A percentile compares a stretch with the other conserved stretches of the same genome.
Evolutionary conservation across 306 rosid genomes (phyloP).

Genomic region (Acacia crassicarpa): DNA sequence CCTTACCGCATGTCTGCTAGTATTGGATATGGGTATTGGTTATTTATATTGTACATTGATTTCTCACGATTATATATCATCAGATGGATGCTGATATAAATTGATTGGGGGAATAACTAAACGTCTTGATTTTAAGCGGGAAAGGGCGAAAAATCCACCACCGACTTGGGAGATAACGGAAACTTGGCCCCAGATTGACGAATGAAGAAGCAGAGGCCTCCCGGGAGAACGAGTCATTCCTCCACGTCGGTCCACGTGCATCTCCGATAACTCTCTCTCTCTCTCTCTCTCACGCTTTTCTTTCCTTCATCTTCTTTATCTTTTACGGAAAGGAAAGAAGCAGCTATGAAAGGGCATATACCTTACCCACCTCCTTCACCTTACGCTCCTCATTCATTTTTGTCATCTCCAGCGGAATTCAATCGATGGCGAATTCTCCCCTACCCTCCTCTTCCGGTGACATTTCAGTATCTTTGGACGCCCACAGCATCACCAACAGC

Average conservation of each 20-base stretch:
- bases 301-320: not conserved
- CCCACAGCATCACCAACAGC: conserved; percentile 6
- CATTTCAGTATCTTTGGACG: conserved; percentile 44
- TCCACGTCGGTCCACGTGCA: not conserved
- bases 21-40: too few species aligned
- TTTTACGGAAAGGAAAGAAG: not conserved
- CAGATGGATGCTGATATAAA: too few species aligned
- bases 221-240: not conserved
- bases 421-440: not conserved
- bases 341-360: not conserved
- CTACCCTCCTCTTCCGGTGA: conserved; percentile 43
- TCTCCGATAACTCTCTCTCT: not conserved
- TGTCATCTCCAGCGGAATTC: not conserved
- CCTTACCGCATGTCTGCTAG: too few species aligned
- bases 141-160: not conserved
- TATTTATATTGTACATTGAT: too few species aligned
- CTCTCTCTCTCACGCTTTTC: not conserved
- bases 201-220: not conserved
- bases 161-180: not conserved
- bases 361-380: not conserved
- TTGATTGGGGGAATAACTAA: too few species aligned
- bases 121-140: not conserved
- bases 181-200: not conserved
- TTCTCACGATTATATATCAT: too few species aligned
- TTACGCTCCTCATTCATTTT: not conserved